Conservation (phyloP, 2,329 filamentous ascomycete species). For the Tolypocladium inflatum region DNA sequence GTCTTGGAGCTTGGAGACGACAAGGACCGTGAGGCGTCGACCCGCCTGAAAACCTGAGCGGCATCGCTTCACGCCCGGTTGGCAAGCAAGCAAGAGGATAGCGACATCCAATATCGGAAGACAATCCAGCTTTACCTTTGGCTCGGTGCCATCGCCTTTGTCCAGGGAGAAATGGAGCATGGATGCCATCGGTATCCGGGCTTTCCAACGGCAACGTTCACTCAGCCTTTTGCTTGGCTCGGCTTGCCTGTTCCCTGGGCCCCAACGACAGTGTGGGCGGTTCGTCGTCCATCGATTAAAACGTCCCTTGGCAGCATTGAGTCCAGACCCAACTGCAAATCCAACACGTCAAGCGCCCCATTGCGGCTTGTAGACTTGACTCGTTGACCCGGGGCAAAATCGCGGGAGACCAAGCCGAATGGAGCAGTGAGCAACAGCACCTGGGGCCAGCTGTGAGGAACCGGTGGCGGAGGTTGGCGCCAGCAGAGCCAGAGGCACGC, state of each 20-base stretch:
- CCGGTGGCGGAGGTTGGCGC: neutral
- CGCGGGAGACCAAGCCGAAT: neutral
- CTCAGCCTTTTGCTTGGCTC: neutral
- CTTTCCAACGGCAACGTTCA: neutral
- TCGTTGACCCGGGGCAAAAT: neutral
- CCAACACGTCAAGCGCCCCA: conserved; percentile 1
- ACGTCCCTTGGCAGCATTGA: neutral
- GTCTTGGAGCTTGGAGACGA: neutral
- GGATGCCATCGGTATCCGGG: neutral
- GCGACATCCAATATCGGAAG: neutral
- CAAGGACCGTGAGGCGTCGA: neutral
- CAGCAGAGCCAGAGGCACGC: neutral
- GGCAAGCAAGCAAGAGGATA: neutral
- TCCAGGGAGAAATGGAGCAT: neutral
- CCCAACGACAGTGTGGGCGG: neutral
- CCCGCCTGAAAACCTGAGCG: neutral
- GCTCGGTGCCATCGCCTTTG: neutral
- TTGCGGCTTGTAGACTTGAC: neutral
- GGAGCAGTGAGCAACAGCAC: neutral
- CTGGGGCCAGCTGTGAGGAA: neutral
- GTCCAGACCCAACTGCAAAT: neutral
- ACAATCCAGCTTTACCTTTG: neutral
- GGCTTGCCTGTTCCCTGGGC: neutral
- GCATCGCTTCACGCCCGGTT: neutral
- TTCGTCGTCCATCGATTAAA: neutral